Base-by-base conservation (phyloP, 139 green algal species). In the Chlamydomonas sphaeroides region DNA sequence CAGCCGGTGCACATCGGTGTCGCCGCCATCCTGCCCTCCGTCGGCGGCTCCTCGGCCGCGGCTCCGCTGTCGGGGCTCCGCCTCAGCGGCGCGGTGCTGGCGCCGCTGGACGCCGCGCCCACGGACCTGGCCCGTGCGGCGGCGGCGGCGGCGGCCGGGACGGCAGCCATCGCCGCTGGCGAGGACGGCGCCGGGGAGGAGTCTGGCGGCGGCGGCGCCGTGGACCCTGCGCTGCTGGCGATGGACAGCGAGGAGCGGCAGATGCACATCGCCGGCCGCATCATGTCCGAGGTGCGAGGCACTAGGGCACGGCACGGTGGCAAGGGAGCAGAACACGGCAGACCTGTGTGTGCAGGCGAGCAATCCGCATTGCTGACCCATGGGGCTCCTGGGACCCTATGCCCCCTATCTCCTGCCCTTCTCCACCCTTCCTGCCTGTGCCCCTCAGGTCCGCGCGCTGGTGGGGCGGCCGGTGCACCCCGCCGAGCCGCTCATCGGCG, bases 261-360 rank as follows among this genome's bases (percentile, higher is more conserved):
- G 77, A 65, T 96, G 75, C 88, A 93, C 73, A 79, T 96, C 56
- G 86, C 95, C 6, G 85, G 80, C 28, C 68, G 89, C 71, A 91
- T 96, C 33, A 93, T 96, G 88, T 35, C 57, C 30, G 93, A 97
- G 86, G 92, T 96, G 21, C 67, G 86, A 53, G 11, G 11, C 45
- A 53, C 45, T n/a, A n/a, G n/a, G n/a, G n/a, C n/a, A n/a, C n/a
- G n/a, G n/a, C n/a, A n/a, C n/a, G n/a, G n/a, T n/a, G n/a, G n/a
- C n/a, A n/a, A n/a, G n/a, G n/a, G n/a, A n/a, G n/a, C n/a, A n/a
- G n/a, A n/a, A n/a, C n/a, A n/a, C n/a, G n/a, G n/a, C n/a, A n/a
- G n/a, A n/a, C n/a, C n/a, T n/a, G n/a, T n/a, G n/a, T n/a, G n/a
- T n/a, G n/a, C n/a, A n/a, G n/a, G n/a, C n/a, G n/a, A n/a, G n/a